These are phyloP conservation scores for Ascochyta fabae DNA, from an alignment of 2,329 filamentous ascomycete species.

Conservation along the genomic window DNA sequence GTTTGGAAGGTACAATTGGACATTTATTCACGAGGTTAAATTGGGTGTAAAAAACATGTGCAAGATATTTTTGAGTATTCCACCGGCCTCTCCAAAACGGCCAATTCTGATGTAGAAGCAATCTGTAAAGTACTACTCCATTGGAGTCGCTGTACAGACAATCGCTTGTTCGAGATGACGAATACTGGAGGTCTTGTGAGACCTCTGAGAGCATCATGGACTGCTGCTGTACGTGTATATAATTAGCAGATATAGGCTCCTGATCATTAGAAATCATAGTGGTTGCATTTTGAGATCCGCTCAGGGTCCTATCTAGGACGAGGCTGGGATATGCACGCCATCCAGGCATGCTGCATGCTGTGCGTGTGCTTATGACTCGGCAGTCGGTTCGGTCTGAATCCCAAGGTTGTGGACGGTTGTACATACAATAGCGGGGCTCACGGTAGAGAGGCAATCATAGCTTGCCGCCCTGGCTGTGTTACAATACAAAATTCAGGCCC, in stretches of 20 bases:
- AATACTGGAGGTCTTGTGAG: not conserved
- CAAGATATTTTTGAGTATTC: not conserved
- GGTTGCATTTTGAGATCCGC: not conserved
- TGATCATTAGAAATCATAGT: not conserved
- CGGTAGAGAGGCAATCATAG: not conserved
- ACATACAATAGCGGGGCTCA: not conserved
- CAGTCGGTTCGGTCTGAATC: not conserved
- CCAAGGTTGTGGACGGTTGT: not conserved
- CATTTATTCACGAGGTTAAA: not conserved
- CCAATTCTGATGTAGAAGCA: not conserved
- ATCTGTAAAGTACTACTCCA: not conserved
- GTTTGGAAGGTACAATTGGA: not conserved
- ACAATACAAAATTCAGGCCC: not conserved
- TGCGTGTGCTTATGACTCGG: constrained; percentile 1
- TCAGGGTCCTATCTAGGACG: not conserved
- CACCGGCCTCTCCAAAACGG: not conserved
- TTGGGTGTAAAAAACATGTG: not conserved
- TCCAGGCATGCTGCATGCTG: constrained; percentile 1
- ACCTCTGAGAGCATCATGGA: not conserved
- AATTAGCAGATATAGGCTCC: not conserved
- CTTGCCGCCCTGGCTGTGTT: not conserved
- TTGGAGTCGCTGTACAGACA: not conserved
- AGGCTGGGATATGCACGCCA: constrained; percentile 1
- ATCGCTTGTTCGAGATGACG: not conserved
- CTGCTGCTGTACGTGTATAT: constrained; percentile 1